phyloP scores from a whole-genome alignment of 306 rosid species.

The Quercus cerris region DNA sequence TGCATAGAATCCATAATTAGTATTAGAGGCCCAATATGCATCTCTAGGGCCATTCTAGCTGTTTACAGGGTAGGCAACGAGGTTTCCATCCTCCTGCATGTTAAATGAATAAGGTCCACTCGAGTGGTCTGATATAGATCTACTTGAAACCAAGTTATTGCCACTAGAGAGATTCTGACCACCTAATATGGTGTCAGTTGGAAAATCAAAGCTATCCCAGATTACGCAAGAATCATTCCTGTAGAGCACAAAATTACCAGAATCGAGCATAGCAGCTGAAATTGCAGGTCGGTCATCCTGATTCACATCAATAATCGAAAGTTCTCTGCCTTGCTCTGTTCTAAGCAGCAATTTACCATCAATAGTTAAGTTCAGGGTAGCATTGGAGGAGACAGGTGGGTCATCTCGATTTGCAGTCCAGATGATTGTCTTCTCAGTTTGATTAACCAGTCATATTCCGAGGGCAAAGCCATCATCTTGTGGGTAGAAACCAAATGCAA shows the following conservation, averaged over 20 bases:
- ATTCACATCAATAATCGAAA: background rate
- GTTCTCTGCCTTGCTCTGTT: too few relatives aligned
- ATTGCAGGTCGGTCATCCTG: background rate
- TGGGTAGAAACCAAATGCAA: background rate
- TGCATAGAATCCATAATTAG: rapidly evolving
- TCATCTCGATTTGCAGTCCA: background rate
- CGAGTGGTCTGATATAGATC: background rate
- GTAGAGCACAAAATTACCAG: slow-evolving; percentile 5
- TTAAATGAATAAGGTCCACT: background rate
- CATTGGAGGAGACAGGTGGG: background rate
- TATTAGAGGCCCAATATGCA: background rate
- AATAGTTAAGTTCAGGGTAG: background rate
- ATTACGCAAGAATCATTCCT: rapidly evolving
- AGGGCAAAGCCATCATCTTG: background rate
- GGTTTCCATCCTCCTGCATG: background rate
- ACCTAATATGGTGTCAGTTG: slow-evolving; percentile 4
- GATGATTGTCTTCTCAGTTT: background rate
- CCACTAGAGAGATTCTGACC: background rate
- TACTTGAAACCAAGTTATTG: background rate
- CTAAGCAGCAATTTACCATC: background rate
- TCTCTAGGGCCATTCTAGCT: too few relatives aligned
- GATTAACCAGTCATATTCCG: background rate
- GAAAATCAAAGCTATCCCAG: background rate
- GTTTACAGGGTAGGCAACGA: background rate
- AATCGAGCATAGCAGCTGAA: background rate